Evolutionary conservation across 306 rosid species (phyloP).

Genomic region (Acacia melanoxylon): DNA sequence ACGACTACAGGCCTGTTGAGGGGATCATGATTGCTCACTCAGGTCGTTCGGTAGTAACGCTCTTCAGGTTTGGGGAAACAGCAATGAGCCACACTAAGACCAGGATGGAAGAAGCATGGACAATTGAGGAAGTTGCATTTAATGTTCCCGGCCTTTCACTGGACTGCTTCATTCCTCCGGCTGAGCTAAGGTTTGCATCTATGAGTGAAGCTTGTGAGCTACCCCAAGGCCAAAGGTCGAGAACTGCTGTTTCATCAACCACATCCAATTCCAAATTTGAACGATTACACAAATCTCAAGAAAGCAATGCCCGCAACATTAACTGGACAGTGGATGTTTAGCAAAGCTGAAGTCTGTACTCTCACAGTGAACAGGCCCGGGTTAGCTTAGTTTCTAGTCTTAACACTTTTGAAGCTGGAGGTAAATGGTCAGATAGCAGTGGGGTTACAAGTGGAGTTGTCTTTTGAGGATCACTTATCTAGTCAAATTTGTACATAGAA

Average conservation of each 20-base stretch:
- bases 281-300: constrained; percentile 64
- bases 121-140: constrained; percentile 96
- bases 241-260: constrained; percentile 47
- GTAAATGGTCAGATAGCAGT: constrained; percentile 54
- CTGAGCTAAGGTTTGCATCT: constrained; percentile 88
- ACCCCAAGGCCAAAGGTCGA: constrained; percentile 67
- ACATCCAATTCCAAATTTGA: constrained; percentile 69
- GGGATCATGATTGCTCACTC: constrained; percentile 97
- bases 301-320: constrained; percentile 47
- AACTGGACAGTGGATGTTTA: constrained; percentile 77
- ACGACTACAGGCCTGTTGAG: constrained; percentile 86
- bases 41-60: constrained; percentile 91
- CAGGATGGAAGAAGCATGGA: constrained; percentile 99
- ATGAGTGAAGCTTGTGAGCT: constrained; percentile 80
- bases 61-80: constrained; percentile 98
- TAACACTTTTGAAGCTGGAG: constrained; percentile 32
- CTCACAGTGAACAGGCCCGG: constrained; percentile 12
- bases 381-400: constrained; percentile 52
- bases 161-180: constrained; percentile 98
- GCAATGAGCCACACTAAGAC: constrained; percentile 99
- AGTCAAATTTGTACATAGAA: constrained; percentile 63
- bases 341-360: constrained; percentile 25
- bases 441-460: constrained; percentile 42
- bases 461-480: constrained; percentile 48
- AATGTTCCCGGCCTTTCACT: constrained; percentile 91